A percentile compares a stretch with the other conserved stretches of the same genome.
Conservation (phyloP, 192 early-diverging fungal species). For the Endogone sp. region DNA sequence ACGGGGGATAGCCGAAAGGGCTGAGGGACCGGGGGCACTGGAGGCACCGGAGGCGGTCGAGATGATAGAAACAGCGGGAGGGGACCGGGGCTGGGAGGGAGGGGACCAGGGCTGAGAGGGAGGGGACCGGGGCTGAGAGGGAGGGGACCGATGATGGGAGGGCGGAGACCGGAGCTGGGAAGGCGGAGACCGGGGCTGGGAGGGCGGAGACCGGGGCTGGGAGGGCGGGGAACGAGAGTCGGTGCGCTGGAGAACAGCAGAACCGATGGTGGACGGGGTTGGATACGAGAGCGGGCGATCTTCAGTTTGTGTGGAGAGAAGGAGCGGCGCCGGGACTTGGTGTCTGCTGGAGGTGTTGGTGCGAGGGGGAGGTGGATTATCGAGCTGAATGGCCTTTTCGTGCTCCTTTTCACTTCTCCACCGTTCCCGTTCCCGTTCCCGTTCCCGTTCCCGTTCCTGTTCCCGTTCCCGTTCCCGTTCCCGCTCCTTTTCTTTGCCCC, state of each 20-base stretch:
- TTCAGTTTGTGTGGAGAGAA: too few relatives aligned
- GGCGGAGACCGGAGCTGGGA: constrained; percentile 1
- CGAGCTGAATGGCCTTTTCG: too few relatives aligned
- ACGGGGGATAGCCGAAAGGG: not conserved
- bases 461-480: too few relatives aligned
- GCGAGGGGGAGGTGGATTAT: too few relatives aligned
- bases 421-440: too few relatives aligned
- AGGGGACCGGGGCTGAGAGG: not conserved
- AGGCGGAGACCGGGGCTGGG: not conserved
- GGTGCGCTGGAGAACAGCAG: not conserved
- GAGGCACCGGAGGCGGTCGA: not conserved
- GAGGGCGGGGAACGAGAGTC: constrained; percentile 4
- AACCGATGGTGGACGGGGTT: too few relatives aligned
- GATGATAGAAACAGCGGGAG: not conserved
- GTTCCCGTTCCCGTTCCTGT: too few relatives aligned
- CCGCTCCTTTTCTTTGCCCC: too few relatives aligned
- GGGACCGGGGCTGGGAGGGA: constrained; percentile 2
- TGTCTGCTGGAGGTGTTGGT: too few relatives aligned
- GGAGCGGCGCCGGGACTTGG: too few relatives aligned
- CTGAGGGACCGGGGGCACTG: not conserved
- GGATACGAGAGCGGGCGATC: too few relatives aligned
- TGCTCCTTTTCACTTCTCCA: too few relatives aligned
- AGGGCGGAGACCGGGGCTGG: not conserved
- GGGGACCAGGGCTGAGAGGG: not conserved
- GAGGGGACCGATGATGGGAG: not conserved